phyloP scores from a whole-genome alignment of 495 filamentous ascomycete genomes.

The Penicillium atrosanguineum region DNA sequence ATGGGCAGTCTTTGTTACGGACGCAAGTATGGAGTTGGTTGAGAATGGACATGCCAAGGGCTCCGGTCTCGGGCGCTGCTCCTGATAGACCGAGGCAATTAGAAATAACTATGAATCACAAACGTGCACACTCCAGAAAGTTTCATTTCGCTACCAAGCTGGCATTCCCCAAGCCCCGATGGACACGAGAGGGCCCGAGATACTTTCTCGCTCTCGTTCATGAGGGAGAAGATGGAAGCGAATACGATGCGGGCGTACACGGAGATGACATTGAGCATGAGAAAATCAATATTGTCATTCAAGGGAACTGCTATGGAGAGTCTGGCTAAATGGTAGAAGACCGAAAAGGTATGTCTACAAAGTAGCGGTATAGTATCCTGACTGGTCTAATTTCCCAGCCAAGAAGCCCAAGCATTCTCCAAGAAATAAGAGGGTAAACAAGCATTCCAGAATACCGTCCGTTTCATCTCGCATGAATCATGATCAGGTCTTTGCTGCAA shows the following conservation, averaged over 20 bases:
- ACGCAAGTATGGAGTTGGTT: neutral
- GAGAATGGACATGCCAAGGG: neutral
- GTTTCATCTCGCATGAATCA: neutral
- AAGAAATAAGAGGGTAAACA: neutral
- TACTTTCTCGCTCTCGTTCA: neutral
- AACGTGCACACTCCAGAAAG: neutral
- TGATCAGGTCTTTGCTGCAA: neutral
- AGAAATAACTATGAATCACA: neutral
- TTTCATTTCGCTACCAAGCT: neutral
- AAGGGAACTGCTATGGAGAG: neutral
- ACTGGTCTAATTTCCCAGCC: neutral
- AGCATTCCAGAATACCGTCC: neutral
- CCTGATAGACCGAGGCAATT: neutral
- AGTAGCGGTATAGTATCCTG: neutral
- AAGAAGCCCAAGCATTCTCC: neutral
- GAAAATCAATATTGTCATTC: neutral
- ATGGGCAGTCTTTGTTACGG: neutral
- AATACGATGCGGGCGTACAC: neutral
- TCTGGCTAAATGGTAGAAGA: neutral
- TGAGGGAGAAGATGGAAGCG: neutral
- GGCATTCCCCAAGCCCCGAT: neutral
- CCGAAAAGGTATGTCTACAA: neutral
- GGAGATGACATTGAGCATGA: neutral
- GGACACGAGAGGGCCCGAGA: neutral
- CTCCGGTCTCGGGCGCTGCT: neutral